phyloP scores from a whole-genome alignment of 2,329 filamentous ascomycete species.

The Stromatinia cepivora region DNA sequence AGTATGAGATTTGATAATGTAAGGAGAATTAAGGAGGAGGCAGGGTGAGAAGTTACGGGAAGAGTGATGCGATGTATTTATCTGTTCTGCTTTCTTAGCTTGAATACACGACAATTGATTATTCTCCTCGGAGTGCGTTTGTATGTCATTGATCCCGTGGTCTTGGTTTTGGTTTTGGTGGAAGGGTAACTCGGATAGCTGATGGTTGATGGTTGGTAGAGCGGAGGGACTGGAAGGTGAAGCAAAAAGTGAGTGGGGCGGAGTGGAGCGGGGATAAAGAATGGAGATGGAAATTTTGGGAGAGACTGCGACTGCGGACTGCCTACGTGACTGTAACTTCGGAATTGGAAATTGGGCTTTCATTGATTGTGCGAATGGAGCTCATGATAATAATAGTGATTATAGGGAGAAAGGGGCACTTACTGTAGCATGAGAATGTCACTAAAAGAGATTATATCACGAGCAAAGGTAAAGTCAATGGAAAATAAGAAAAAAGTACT shows the following conservation, averaged over 20 bases:
- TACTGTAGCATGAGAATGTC: no score
- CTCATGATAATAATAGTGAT: background rate
- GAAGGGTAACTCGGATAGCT: background rate
- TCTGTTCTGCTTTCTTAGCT: background rate
- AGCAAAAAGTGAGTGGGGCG: no score
- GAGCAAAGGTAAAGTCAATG: background rate
- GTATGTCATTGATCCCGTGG: background rate
- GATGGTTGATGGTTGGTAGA: fast-evolving
- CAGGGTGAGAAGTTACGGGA: no score
- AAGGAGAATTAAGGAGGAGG: background rate
- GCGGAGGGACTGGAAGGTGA: background rate
- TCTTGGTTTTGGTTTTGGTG: no score
- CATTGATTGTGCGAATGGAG: no score
- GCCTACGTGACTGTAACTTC: background rate
- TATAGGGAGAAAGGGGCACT: fast-evolving
- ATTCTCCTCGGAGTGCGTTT: background rate
- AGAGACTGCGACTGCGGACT: no score
- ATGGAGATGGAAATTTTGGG: background rate
- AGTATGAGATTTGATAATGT: no score
- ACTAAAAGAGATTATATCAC: background rate
- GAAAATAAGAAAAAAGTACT: background rate
- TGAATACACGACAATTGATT: background rate
- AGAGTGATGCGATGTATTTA: no score
- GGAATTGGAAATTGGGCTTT: background rate
- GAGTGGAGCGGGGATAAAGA: background rate